Percentiles rank a stretch among this genome's conserved stretches.
These are phyloP conservation scores for Phalaenopsis hybrid DNA, from an alignment of 116 monocot genomes.

Conservation along the genomic window DNA sequence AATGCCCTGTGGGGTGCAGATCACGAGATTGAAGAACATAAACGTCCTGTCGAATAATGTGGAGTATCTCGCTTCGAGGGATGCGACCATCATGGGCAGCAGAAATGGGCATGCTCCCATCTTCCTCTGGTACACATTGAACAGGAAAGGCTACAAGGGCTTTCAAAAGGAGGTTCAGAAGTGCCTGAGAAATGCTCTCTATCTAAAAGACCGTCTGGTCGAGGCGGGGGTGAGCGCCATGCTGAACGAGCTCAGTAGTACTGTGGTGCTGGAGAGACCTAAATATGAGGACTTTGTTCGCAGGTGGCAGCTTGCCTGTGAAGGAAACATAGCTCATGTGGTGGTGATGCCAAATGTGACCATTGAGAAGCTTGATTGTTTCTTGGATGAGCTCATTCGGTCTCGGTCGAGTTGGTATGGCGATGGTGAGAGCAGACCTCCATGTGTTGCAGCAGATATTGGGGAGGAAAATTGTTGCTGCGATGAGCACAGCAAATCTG, in stretches of 20 bases:
- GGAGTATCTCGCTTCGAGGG: constrained; percentile 81
- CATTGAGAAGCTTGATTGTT: constrained; percentile 63
- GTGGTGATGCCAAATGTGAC: constrained; percentile 90
- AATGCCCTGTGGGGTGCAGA: constrained; percentile 94
- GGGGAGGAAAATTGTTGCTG: constrained; percentile 64
- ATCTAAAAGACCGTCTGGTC: constrained; percentile 60
- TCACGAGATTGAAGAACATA: constrained; percentile 69
- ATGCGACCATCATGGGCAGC: constrained; percentile 97
- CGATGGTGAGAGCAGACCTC: constrained; percentile 28
- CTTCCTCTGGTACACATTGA: constrained; percentile 97
- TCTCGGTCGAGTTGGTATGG: constrained; percentile 40
- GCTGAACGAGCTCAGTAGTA: constrained; percentile 97
- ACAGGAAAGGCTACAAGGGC: constrained; percentile 70
- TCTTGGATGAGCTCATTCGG: constrained; percentile 53
- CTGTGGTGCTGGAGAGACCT: constrained; percentile 87
- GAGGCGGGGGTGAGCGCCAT: constrained; percentile 71
- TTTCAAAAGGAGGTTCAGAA: constrained; percentile 89
- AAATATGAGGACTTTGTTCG: constrained; percentile 68
- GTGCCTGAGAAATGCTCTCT: constrained; percentile 79
- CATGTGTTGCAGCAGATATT: constrained; percentile 47
- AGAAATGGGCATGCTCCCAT: constrained; percentile 89
- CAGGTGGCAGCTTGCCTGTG: constrained; percentile 86
- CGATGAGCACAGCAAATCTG: constrained; percentile 17
- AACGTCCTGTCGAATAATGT: constrained; percentile 72
- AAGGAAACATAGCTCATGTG: constrained; percentile 89